phyloP scores from a whole-genome alignment of 805 yeast species.

The Gaillardinia entomophila region DNA sequence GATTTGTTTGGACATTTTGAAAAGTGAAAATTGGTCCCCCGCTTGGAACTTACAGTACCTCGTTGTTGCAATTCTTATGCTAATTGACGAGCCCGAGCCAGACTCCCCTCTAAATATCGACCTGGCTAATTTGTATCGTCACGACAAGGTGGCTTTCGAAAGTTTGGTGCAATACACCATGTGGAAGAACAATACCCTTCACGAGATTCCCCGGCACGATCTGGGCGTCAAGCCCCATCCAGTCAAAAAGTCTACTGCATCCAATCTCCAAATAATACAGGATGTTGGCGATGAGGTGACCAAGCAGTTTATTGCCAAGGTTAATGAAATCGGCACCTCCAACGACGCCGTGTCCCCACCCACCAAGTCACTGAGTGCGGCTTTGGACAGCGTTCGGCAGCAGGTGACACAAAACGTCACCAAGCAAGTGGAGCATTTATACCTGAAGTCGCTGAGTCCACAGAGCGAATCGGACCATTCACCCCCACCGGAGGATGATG shows the following conservation, averaged over 20 bases:
- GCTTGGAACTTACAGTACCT: constrained; percentile 61
- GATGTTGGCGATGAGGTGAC: constrained; percentile 30
- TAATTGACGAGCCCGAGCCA: constrained; percentile 63
- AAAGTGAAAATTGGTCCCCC: constrained; percentile 60
- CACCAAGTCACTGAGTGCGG: no score
- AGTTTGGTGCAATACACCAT: constrained; percentile 34
- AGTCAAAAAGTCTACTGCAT: constrained; percentile 3
- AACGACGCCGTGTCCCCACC: constrained; percentile 1
- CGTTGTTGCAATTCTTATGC: constrained; percentile 50
- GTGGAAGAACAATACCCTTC: constrained; percentile 32
- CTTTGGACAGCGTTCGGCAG: constrained; percentile 18
- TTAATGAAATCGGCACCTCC: constrained; percentile 23
- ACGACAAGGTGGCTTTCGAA: constrained; percentile 34
- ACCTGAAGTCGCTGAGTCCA: background rate
- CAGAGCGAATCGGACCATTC: background rate
- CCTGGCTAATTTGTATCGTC: constrained; percentile 53
- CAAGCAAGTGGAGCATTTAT: constrained; percentile 18
- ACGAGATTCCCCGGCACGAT: constrained; percentile 2
- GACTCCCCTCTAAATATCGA: constrained; percentile 69
- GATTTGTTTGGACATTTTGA: constrained; percentile 63
- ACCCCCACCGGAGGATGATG: constrained; percentile 5
- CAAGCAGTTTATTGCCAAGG: constrained; percentile 25
- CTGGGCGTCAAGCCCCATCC: background rate
- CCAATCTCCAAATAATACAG: constrained; percentile 16
- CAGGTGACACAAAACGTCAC: constrained; percentile 26